These are phyloP conservation scores for Fusarium sarcochroum DNA, from an alignment of 2,329 filamentous ascomycete species.

Conservation along the genomic window DNA sequence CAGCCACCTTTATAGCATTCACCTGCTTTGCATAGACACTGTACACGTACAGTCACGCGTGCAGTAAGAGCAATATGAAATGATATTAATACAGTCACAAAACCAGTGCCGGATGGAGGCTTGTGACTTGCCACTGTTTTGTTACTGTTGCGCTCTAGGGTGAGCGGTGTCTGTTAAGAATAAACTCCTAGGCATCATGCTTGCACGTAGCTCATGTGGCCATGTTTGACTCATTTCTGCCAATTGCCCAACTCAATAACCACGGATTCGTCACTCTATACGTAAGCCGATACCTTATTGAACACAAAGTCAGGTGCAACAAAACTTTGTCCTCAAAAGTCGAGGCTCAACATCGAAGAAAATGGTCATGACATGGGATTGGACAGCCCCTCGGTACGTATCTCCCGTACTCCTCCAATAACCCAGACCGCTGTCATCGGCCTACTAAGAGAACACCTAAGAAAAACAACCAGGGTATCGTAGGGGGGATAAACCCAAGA, in stretches of 20 bases:
- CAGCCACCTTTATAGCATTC: conserved; percentile 27
- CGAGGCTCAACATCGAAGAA: not conserved
- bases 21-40: conserved; percentile 43
- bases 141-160: not conserved
- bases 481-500: conserved; percentile 39
- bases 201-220: conserved; percentile 5
- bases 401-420: conserved; percentile 26
- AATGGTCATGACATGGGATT: conserved; percentile 40
- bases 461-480: conserved; percentile 46
- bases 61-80: conserved; percentile 35
- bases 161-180: not conserved
- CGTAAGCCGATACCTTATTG: not conserved
- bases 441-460: conserved; percentile 45
- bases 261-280: not conserved
- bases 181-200: not conserved
- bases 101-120: not conserved
- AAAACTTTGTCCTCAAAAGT: conserved; percentile 1
- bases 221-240: conserved; percentile 1
- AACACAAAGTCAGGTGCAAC: not conserved
- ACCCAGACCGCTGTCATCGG: conserved; percentile 33
- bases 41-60: conserved; percentile 19
- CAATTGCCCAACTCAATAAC: not conserved
- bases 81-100: conserved; percentile 28
- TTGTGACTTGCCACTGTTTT: not conserved
- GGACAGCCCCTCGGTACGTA: conserved; percentile 37